Evolutionary conservation across 2,329 filamentous ascomycete species (phyloP).

Genomic region (Whalleya microplaca): DNA sequence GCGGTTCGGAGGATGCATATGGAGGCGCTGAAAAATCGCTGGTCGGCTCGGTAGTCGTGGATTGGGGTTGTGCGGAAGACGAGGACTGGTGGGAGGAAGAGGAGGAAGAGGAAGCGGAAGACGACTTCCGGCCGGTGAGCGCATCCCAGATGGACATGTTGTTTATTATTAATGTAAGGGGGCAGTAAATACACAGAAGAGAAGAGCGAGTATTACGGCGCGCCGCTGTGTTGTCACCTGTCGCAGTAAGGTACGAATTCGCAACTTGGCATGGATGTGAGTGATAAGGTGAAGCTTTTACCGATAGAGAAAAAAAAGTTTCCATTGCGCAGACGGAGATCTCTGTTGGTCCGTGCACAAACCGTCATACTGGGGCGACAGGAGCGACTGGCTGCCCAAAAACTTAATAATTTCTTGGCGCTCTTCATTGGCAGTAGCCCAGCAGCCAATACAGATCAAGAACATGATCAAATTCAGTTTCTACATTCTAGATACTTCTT

Average conservation of each 20-base stretch:
- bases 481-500: neutral
- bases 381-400: neutral
- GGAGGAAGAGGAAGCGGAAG: constrained; percentile 39
- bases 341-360: constrained; percentile 14
- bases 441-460: neutral
- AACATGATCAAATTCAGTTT: neutral
- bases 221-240: constrained; percentile 8
- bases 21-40: constrained; percentile 56
- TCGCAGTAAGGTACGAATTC: constrained; percentile 14
- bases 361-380: too few relatives aligned
- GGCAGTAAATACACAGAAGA: constrained; percentile 12
- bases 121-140: constrained; percentile 62
- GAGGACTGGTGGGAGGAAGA: constrained; percentile 39
- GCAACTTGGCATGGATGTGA: constrained; percentile 12
- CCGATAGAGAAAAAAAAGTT: constrained; percentile 27
- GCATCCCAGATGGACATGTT: constrained; percentile 65
- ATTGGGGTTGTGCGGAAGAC: constrained; percentile 46
- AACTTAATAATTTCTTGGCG: neutral
- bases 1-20: constrained; percentile 73
- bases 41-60: constrained; percentile 51
- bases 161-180: constrained; percentile 13
- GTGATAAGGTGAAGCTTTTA: constrained; percentile 12
- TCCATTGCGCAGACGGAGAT: constrained; percentile 12
- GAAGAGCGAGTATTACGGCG: constrained; percentile 10
- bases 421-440: neutral